Base-by-base conservation (phyloP, 805 yeast genomes). In the Ogataea pilisensis region DNA sequence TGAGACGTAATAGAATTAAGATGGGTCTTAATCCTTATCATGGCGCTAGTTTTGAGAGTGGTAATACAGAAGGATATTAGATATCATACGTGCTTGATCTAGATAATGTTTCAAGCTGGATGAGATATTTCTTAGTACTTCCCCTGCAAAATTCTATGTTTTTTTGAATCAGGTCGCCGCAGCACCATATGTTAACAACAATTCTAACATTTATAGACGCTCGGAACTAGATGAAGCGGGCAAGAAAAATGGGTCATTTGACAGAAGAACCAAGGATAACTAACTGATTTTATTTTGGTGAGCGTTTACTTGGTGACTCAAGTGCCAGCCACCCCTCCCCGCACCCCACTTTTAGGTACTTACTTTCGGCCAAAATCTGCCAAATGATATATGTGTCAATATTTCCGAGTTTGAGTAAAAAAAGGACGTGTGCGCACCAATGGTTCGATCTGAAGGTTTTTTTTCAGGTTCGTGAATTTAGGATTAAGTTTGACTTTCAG, bases 161-260 rank as follows among this genome's bases (percentile, higher is more conserved):
- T 80, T 87, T 25, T 77, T 88, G 55, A 88, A 88, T 58, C 77
- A 79, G 44, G 64, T 82, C 8, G 75, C 82, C 5, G 62, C 85
- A 26, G 95, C 95, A 0, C 95, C 96, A 0, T 88, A 96, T 62
- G 93, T 88, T 32, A 88, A 85, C 68, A 96, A 96, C 8, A 88
- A 89, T 57, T 84, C 93, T 8, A 88, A 88, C 54, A 50, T 88
- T 38, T 89, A 85, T 60, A 68, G 90, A 17, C 69, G 78, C 34
- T 76, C 85, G 0, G 84, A 76, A 39, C 63, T 87, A 20, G 87
- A 82, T 57, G 42, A 40, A 12, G 76, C 86, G 0, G 86, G 82
- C 17, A 57, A 64, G 14, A 55, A 50, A n/a, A 34, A 66, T 70
- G 31, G 66, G 72, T 1, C 50, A 54, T 12, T 14, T 25, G 8